Evolutionary conservation across 176 grass and related monocot species (phyloP).

Genomic region (Phoenix roebelenii): DNA sequence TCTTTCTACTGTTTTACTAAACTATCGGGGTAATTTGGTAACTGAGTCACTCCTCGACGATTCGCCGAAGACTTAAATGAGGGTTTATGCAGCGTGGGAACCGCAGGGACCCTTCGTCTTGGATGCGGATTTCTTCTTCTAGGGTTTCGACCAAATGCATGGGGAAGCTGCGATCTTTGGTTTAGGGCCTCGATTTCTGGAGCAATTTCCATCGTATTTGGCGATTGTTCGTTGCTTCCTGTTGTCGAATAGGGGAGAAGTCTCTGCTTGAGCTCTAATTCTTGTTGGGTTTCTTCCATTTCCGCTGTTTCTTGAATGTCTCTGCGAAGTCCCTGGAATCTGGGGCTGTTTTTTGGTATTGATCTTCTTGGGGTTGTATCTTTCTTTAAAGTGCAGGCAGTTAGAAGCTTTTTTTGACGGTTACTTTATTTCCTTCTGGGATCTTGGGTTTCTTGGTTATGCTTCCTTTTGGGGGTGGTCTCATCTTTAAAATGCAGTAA

Average conservation of each 20-base stretch:
- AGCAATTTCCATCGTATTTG: conserved; percentile 15
- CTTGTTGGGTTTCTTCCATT: neutral
- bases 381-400: neutral
- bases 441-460: too few species aligned
- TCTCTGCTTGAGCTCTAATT: neutral
- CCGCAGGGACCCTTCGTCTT: neutral
- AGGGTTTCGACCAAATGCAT: conserved; percentile 10
- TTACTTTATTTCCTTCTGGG: neutral
- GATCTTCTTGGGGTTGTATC: neutral
- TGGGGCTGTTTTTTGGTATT: neutral
- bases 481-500: neutral
- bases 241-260: conserved; percentile 4
- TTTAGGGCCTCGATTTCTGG: conserved; percentile 4
- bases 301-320: neutral
- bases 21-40: neutral
- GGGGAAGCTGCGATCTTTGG: conserved; percentile 8
- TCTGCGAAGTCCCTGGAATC: neutral
- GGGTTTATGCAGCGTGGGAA: neutral
- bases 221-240: conserved; percentile 1
- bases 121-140: neutral
- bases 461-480: neutral
- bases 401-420: too few species aligned
- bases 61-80: neutral
- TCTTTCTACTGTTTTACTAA: neutral
- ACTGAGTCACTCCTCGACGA: neutral